Evolutionary conservation across 106 monocot genomes (phyloP).

Genomic region (Dactylorhiza incarnata): DNA sequence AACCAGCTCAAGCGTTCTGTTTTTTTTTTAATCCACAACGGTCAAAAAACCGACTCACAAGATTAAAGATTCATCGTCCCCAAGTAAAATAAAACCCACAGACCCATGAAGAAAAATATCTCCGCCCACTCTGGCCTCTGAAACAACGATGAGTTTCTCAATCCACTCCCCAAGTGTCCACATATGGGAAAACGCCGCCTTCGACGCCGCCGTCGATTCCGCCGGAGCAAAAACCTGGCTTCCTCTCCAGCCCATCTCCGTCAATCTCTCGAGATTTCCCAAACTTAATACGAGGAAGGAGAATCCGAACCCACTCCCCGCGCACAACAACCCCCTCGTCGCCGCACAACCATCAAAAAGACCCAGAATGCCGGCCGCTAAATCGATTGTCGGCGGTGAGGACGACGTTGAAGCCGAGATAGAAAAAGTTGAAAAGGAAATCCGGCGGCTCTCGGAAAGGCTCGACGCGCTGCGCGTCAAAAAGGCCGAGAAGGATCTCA

Average conservation of each 20-base stretch:
- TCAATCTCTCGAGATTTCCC: conserved; percentile 1
- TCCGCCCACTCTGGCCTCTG: background rate
- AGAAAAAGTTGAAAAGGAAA: conserved; percentile 49
- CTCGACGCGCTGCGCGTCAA: conserved; percentile 40
- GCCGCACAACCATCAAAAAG: background rate
- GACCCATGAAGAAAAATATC: background rate
- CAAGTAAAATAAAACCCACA: background rate
- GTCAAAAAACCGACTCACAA: background rate
- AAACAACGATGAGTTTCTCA: background rate
- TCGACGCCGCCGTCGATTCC: conserved; percentile 22
- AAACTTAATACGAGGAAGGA: conserved; percentile 5
- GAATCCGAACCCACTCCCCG: background rate
- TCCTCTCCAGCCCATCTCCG: conserved; percentile 28
- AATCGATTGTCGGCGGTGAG: background rate
- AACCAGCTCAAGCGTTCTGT: background rate
- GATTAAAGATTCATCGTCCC: no score
- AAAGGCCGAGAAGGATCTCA: conserved; percentile 37
- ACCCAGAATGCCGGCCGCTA: background rate
- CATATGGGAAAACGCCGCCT: conserved; percentile 76
- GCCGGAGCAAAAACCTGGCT: background rate
- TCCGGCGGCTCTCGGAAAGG: conserved; percentile 33
- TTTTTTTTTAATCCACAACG: background rate
- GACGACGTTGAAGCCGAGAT: conserved; percentile 61
- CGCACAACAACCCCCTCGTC: no score
- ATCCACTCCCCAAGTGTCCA: conserved; percentile 21